A percentile compares a stretch with the other conserved stretches of the same genome.
phyloP scores from a whole-genome alignment of 306 rosid species.

The Begonia peltatifolia region DNA sequence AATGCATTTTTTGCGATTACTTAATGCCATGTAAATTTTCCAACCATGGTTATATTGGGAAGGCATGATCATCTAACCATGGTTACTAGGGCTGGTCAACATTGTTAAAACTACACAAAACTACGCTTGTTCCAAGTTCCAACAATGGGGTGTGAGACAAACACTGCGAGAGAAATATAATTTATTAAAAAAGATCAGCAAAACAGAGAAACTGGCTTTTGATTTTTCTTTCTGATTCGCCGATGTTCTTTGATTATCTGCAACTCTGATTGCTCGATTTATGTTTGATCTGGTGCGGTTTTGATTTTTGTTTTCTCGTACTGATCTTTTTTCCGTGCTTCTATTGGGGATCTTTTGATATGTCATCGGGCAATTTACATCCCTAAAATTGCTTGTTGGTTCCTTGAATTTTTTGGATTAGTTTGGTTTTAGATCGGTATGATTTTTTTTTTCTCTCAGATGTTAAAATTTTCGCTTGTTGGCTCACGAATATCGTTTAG shows the following conservation, averaged over 20 bases:
- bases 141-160: background rate
- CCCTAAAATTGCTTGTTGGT: constrained; percentile 14
- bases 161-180: background rate
- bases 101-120: too few species aligned
- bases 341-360: constrained; percentile 32
- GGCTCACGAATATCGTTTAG: constrained; percentile 22
- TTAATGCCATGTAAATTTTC: background rate
- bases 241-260: constrained; percentile 37
- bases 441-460: constrained; percentile 20
- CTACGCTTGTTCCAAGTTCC: constrained; percentile 4
- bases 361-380: constrained; percentile 10
- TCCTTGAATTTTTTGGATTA: constrained; percentile 24
- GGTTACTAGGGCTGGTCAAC: constrained; percentile 10
- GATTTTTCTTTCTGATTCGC: constrained; percentile 30
- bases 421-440: constrained; percentile 7
- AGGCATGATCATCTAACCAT: constrained; percentile 11
- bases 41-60: constrained; percentile 15
- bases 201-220: constrained; percentile 1
- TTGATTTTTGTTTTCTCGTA: constrained; percentile 22
- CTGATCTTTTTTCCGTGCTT: constrained; percentile 10
- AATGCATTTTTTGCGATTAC: background rate
- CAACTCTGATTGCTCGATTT: constrained; percentile 32
- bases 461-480: constrained; percentile 9
- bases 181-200: background rate
- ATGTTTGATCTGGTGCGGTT: constrained; percentile 34